phyloP scores from a whole-genome alignment of 2,329 filamentous ascomycete genomes.

The Podosphaera leucotricha region DNA sequence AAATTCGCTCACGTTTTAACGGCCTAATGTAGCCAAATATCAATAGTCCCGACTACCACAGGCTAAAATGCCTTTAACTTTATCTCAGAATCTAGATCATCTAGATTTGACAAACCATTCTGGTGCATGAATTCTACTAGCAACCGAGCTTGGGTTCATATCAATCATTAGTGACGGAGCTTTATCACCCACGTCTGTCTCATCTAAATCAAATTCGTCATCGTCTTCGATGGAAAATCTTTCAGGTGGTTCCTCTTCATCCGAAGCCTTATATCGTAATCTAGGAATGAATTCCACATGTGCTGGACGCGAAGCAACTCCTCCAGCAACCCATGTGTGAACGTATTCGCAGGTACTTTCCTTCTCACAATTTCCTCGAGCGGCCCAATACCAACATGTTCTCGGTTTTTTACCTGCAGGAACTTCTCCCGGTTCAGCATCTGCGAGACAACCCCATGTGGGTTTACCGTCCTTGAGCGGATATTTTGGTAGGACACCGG shows the following conservation, averaged over 20 bases:
- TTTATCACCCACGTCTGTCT: background rate
- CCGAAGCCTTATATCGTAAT: background rate
- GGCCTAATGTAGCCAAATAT: no score
- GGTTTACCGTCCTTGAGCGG: conserved; percentile 2
- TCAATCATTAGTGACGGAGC: background rate
- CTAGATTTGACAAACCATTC: background rate
- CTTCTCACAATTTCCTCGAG: background rate
- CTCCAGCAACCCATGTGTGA: background rate
- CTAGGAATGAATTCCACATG: background rate
- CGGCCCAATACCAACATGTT: conserved; percentile 2
- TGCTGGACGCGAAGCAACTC: background rate
- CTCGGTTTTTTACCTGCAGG: background rate
- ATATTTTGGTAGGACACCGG: background rate
- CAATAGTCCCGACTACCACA: no score
- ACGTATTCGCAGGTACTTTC: conserved; percentile 1
- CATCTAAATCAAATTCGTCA: background rate
- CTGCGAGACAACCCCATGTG: conserved; percentile 1
- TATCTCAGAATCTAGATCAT: no score
- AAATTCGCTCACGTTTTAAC: no score
- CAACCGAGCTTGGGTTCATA: background rate
- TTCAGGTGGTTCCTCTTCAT: background rate
- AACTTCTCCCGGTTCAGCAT: conserved; percentile 1
- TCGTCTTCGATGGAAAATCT: background rate
- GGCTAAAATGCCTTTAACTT: no score
- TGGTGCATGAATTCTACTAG: background rate